Evolutionary conservation across 106 monocot genomes (phyloP), one percentile per base, ranked within the genome.

Genomic region (Dioscorea zingiberensis): DNA sequence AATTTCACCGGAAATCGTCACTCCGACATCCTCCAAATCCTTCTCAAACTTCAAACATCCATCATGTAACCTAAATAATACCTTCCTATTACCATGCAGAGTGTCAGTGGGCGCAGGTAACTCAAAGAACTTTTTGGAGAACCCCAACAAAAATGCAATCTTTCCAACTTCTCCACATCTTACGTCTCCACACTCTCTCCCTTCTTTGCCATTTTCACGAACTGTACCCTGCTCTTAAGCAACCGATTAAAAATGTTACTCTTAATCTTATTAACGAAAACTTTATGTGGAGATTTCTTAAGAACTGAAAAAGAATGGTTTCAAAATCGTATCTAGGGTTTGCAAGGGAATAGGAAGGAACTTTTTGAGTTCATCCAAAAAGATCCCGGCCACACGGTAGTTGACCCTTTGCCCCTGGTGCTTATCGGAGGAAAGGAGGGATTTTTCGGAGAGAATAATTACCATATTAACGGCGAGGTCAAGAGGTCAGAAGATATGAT

Each of bases 341-440:
- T 75, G 67, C 22, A 18, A 21, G 1, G 49, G 14, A 9, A 86
- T 27, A 0, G 91, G 91, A 7, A 91, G 74, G 51, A 86, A 85
- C 25, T 62, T 71, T 22, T 2, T 27, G 3, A 91, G 67, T 88
- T 97, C 95, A 54, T 97, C 95, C 18, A 91, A 68, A 47, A 85
- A 97, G n/a, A 83, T 74, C 67, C 88, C 91, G 21, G 85, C 73
- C 14, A 91, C 63, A 48, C 88, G 91, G 74, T 85, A 97, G 44
- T 80, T 83, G 25, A 97, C 79, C 48, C 95, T 88, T 47, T 73
- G 57, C 0, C 81, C 68, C 21, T 62, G 60, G 49, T 69, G 74
- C 44, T 83, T 85, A 69, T 88, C 95, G 4, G 14, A 53, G 0
- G 78, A 55, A 66, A 88, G 79, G 12, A 97, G 75, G 7, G 83